Conservation (phyloP, 73 alveolate species). For the Paramecium pentaurelia region DNA sequence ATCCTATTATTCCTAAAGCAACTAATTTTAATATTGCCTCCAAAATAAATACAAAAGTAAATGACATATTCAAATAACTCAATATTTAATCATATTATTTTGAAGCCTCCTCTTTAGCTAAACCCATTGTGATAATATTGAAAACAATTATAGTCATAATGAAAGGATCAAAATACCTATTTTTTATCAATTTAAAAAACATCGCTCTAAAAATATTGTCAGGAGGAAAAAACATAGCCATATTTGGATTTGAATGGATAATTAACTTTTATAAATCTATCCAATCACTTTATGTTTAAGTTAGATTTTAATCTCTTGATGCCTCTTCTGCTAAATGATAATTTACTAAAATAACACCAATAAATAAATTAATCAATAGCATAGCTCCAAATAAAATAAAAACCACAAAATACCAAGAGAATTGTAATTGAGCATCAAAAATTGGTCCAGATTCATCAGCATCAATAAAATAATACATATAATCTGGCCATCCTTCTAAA, state of each 20-base stretch:
- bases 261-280: slow-evolving; percentile 64
- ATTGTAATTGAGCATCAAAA: not conserved
- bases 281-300: slow-evolving; percentile 66
- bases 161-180: not conserved
- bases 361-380: slow-evolving; percentile 83
- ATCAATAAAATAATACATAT: slow-evolving; percentile 44
- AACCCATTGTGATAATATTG: slow-evolving; percentile 40
- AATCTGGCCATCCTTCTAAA: slow-evolving; percentile 57
- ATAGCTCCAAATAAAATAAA: slow-evolving; percentile 84
- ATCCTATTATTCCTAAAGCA: slow-evolving; percentile 76
- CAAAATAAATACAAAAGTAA: slow-evolving; percentile 82
- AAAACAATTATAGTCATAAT: slow-evolving; percentile 12
- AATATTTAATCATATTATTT: not conserved
- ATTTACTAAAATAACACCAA: slow-evolving; percentile 90
- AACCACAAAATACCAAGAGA: slow-evolving; percentile 70
- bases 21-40: slow-evolving; percentile 82
- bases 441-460: slow-evolving; percentile 57
- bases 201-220: not conserved
- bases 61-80: slow-evolving; percentile 62
- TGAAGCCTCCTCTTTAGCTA: slow-evolving; percentile 41
- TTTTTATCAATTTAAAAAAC: not conserved
- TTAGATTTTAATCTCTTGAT: slow-evolving; percentile 56
- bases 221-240: slow-evolving; percentile 48
- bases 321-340: slow-evolving; percentile 81
- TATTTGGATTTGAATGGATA: slow-evolving; percentile 64